phyloP scores from a whole-genome alignment of 306 rosid genomes.

The Acacia crassicarpa region DNA sequence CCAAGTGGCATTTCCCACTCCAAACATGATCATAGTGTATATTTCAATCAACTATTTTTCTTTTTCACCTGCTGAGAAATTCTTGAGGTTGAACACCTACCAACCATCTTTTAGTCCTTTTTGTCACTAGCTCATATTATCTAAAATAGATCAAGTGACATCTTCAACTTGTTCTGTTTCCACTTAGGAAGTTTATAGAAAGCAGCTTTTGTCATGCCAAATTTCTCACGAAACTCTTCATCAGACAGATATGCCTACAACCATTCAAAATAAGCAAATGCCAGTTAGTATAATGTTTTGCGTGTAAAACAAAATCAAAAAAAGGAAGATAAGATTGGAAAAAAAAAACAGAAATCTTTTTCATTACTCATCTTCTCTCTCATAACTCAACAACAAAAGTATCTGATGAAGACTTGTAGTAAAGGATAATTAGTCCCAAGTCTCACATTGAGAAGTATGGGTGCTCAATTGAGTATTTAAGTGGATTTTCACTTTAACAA shows the following conservation, averaged over 20 bases:
- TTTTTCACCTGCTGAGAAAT: not conserved
- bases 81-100: constrained; percentile 3
- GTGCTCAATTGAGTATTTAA: not conserved
- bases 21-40: not conserved
- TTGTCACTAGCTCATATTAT: constrained; percentile 15
- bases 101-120: not conserved
- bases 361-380: not conserved
- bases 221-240: constrained; percentile 77
- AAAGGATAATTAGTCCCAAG: not conserved
- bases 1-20: not conserved
- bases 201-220: constrained; percentile 60
- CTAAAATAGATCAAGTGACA: constrained; percentile 71
- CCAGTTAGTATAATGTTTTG: not conserved
- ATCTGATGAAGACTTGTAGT: not conserved
- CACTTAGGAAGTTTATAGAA: constrained; percentile 87
- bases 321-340: too few species aligned
- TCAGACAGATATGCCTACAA: constrained; percentile 75
- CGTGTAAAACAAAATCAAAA: not conserved
- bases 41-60: not conserved
- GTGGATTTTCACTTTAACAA: too few species aligned
- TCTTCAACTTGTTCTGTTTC: constrained; percentile 97
- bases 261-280: constrained; percentile 34
- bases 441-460: not conserved
- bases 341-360: too few species aligned
- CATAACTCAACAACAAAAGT: not conserved